A percentile compares a stretch with the other conserved stretches of the same genome.
phyloP scores from a whole-genome alignment of 805 yeast species.

The Saccharomycopsis sp. region DNA sequence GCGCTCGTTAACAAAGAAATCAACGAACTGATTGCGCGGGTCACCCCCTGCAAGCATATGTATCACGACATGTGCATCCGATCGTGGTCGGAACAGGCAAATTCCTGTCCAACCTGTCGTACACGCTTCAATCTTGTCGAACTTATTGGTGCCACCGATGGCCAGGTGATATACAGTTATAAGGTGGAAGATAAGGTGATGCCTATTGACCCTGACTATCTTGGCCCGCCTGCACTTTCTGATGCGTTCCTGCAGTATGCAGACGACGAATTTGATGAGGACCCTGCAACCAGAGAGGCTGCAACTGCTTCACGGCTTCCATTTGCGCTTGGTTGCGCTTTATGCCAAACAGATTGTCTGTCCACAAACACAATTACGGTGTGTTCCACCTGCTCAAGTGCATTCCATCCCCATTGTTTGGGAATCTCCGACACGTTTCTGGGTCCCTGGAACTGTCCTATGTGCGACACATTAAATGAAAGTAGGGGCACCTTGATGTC shows the following conservation, averaged over 20 bases:
- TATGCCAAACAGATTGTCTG: constrained; percentile 14
- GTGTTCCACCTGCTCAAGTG: constrained; percentile 32
- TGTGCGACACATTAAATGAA: constrained; percentile 40
- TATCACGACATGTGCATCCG: constrained; percentile 54
- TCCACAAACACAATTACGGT: constrained; percentile 11
- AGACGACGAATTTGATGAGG: neutral
- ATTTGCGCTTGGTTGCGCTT: constrained; percentile 10
- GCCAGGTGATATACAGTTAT: constrained; percentile 19
- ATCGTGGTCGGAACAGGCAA: constrained; percentile 51
- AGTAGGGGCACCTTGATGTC: neutral
- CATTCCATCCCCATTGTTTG: constrained; percentile 37
- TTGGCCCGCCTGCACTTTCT: constrained; percentile 9
- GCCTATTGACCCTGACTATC: constrained; percentile 14
- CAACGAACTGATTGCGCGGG: constrained; percentile 22
- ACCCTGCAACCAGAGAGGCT: constrained; percentile 9
- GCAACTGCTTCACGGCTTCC: constrained; percentile 10
- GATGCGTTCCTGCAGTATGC: constrained; percentile 2
- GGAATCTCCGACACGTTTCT: constrained; percentile 26
- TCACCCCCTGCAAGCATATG: constrained; percentile 45
- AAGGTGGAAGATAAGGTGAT: constrained; percentile 19
- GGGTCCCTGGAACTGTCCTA: constrained; percentile 42
- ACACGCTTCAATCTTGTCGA: constrained; percentile 36
- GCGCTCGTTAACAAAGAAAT: constrained; percentile 25
- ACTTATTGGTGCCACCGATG: constrained; percentile 23
- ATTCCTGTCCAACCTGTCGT: constrained; percentile 59